Evolutionary conservation across 441 rosid genomes (phyloP), one percentile per base, ranked within the genome.

Genomic region (Dalechampia spathulata): DNA sequence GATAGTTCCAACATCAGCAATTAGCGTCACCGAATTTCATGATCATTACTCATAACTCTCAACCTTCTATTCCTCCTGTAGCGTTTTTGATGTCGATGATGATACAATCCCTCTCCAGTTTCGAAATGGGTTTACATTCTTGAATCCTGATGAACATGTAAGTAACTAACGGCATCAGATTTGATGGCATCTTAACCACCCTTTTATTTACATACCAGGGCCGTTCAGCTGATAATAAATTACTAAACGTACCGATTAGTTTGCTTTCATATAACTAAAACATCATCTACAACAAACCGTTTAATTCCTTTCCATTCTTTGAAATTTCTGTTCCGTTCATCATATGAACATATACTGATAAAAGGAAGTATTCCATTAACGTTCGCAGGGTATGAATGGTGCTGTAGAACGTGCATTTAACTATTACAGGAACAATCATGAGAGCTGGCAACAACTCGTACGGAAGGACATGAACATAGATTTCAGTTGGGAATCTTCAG

Each of bases 51-150:
- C 4, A 11, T 11, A 8, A n/a, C 7, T 39, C 5, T n/a, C n/a
- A n/a, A n/a, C n/a, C n/a, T 67, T 42, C 22, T 32, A n/a, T n/a
- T 63, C 30, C n/a, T 22, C 2, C 41, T 73, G 42, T 61, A 92
- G 97, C 54, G 95, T 92, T 59, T 89, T 86, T 43, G 96, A 92
- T 58, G 67, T 89, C 52, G 86, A 89, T 32, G 96, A 92, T 53
- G 88, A 82, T 62, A 76, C 83, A 2, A 74, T 92, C 57, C 96
- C 94, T 36, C 41, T 62, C 37, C 85, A 79, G 55, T 85, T 75
- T 65, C 83, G 70, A 58, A 89, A 86, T 56, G 96, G 97, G 52
- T 92, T 78, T 60, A 80, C 92, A 14, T 92, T 89, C 74, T 42
- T 44, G 52, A 66, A 60, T 60, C 86, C 96, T 0, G 89, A 84